Evolutionary conservation across 2,329 filamentous ascomycete genomes (phyloP), one percentile per base, ranked within the genome.

Genomic region (Ceratocystis cacaofunesta): DNA sequence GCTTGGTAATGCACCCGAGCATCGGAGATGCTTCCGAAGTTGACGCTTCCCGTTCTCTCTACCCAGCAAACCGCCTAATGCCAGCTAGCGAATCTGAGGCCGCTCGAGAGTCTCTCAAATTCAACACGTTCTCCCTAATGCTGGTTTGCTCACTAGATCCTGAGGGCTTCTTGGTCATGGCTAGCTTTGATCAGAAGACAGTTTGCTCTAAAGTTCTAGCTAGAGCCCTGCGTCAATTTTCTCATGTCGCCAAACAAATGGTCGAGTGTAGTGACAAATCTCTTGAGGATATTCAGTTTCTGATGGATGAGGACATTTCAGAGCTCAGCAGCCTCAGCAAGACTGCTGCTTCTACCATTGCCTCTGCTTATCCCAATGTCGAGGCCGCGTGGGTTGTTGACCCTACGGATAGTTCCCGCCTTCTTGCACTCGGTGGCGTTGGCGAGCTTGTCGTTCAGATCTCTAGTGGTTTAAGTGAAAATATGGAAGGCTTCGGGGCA

Each of bases 151-250:
- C 81, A 3, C 74, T 86, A 5, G 79, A 82, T 44, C 76, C 79
- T 1, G 75, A 78, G 67, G 79, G 80, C 0, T 82, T 87, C 70
- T 72, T 80, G 17, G 76, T 85, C 65, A 85, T 84, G 75, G 83
- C 84, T 0, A 85, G 84, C 69, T 86, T 86, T 69, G 84, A 88
- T 70, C 83, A 83, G 25, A 79, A 80, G n/a, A 78, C 80, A 0
- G 79, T 87, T 19, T 75, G 75, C 19, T 76, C 74, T 41, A 73
- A 75, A 28, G 77, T 79, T 19, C 82, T 85, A 74, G 75, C 84
- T 69, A 75, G 77, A 41, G 80, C 80, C 2, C 74, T 85, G 25
- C 71, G 75, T 1, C 79, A 83, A 64, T 76, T 87, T 25, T 78
- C 78, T 43, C 74, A 75, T 2, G 77, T 82, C n/a, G 77, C 78